Percentiles rank a stretch among this genome's conserved stretches.
Evolutionary conservation across 2,329 filamentous ascomycete species (phyloP).

Genomic region (Fusarium coffeatum): DNA sequence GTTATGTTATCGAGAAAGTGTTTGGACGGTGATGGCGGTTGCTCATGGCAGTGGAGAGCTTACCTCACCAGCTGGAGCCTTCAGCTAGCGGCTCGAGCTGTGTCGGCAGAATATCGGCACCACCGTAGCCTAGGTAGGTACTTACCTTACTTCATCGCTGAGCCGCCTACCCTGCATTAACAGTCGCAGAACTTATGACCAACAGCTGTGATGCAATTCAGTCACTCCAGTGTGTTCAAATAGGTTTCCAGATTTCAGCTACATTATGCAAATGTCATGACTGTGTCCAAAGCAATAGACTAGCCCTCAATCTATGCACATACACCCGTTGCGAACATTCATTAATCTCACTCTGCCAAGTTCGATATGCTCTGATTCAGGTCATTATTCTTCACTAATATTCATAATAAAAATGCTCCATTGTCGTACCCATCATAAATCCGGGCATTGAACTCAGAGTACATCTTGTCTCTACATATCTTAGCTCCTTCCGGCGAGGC

Average conservation of each 20-base stretch:
- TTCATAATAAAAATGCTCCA: not conserved
- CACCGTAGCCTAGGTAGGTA: not conserved
- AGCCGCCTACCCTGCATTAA: slow-evolving; percentile 2
- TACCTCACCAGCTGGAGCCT: slow-evolving; percentile 58
- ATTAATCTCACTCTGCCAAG: not conserved
- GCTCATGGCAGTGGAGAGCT: slow-evolving; percentile 50
- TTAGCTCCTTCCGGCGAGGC: not conserved
- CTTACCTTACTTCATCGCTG: too few relatives aligned
- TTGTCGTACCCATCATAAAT: not conserved
- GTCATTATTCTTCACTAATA: not conserved
- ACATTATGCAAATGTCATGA: not conserved
- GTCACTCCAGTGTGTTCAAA: not conserved
- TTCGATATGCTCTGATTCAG: not conserved
- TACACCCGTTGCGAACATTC: not conserved
- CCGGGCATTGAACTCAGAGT: not conserved
- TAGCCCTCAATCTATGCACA: not conserved
- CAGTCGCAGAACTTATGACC: not conserved
- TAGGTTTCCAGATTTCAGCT: not conserved
- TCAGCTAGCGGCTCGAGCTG: slow-evolving; percentile 44
- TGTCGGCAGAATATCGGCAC: slow-evolving; percentile 50
- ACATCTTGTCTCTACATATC: not conserved
- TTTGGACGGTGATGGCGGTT: slow-evolving; percentile 38
- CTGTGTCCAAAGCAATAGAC: not conserved
- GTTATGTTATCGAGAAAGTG: slow-evolving; percentile 29
- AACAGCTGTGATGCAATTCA: not conserved